Base-by-base conservation (phyloP, 768 basidiomycete species). In the Lentinula aciculospora region DNA sequence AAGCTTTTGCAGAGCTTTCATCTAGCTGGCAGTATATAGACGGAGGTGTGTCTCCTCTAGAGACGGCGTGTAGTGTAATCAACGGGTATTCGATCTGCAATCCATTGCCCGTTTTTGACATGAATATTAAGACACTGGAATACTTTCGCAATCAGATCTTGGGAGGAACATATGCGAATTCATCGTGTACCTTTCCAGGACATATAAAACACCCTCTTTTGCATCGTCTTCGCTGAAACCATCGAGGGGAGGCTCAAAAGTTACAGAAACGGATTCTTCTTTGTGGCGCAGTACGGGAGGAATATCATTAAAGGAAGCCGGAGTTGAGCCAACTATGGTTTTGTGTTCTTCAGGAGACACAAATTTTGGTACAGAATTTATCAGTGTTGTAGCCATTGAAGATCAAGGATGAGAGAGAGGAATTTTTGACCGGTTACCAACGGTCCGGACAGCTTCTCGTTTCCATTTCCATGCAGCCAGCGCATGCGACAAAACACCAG, bases 11-110 rank as follows among this genome's bases (percentile, higher is more conserved):
- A 10, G 49, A 64, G 23, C 58, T 61, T 40, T 92, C 92, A 64
- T 97, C 95, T 10, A 98, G 81, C 64, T 99, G 97, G 68, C 94
- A 97, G 71, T 98, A 98, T 67, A 98, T 81, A 6, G 84, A 88
- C 3, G 90, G 85, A 0, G 76, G 78, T 8, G 72, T 60, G 45
- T 56, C 59, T 42, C 83, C 81, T 45, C 93, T 86, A 0, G 94
- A 92, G 55, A 95, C 81, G 25, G 97, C 97, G 65, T 99, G 97
- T 2, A 99, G 81, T 1, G 93, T 96, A 66, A 99, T 90, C 4
- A 87, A 77, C 9, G 92, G 93, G 69, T 96, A 98, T 58, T 86
- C 78, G 66, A 98, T 82, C 62, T 89, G 84, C 71, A 98, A 88
- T 15, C 92, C 94, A 44, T 76, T 74, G 15, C 85, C 85, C 1